These are phyloP conservation scores for Daldinia childiae DNA, from an alignment of 495 filamentous ascomycete genomes.

Conservation along the genomic window DNA sequence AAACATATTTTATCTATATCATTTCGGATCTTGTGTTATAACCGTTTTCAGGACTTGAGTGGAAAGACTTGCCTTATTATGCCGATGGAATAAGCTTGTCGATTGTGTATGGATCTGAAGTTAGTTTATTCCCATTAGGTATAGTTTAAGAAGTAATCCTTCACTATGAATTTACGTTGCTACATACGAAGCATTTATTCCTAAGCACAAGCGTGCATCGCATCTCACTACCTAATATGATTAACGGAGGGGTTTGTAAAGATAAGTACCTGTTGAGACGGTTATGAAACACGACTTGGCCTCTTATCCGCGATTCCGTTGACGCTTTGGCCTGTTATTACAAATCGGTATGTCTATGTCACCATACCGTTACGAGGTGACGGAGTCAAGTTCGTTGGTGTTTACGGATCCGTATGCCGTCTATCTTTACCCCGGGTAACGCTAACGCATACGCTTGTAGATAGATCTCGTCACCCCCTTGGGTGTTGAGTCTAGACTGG, in stretches of 20 bases:
- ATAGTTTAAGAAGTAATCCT: background rate
- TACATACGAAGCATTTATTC: background rate
- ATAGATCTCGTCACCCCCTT: constrained; percentile 6
- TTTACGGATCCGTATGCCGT: background rate
- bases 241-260: background rate
- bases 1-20: constrained; percentile 11
- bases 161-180: background rate
- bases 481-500: constrained; percentile 19
- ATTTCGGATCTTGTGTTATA: constrained; percentile 32
- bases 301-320: constrained; percentile 11
- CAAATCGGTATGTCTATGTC: constrained; percentile 5
- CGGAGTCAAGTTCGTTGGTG: background rate
- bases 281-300: constrained; percentile 34
- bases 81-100: constrained; percentile 3
- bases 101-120: constrained; percentile 18
- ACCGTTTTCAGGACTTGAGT: constrained; percentile 22
- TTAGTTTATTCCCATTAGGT: constrained; percentile 12
- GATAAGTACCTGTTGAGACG: constrained; percentile 31
- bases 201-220: background rate
- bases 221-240: constrained; percentile 18
- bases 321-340: constrained; percentile 28
- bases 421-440: background rate
- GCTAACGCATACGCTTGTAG: background rate
- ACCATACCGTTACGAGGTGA: background rate
- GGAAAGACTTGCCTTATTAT: constrained; percentile 16